A percentile compares a stretch with the other conserved stretches of the same genome.
These are phyloP conservation scores for Coemansia sp. DNA, from an alignment of 192 early-diverging fungal genomes.

Conservation along the genomic window DNA sequence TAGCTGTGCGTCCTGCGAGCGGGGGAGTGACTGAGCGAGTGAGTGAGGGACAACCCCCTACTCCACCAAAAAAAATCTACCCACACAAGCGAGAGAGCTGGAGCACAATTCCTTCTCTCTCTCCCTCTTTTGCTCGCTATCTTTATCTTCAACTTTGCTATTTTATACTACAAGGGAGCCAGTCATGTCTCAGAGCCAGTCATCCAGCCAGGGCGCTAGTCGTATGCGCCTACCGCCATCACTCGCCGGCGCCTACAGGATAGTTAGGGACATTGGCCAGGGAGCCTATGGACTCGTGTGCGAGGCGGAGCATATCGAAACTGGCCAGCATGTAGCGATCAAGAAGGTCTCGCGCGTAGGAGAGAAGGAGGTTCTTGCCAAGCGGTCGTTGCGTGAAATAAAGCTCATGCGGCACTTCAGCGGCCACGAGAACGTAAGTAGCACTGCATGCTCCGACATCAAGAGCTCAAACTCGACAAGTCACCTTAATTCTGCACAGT, in stretches of 20 bases:
- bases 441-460: neutral
- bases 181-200: constrained; percentile 38
- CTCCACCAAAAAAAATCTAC: neutral
- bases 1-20: neutral
- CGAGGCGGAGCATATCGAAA: constrained; percentile 83
- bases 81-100: neutral
- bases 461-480: neutral
- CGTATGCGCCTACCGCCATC: constrained; percentile 63
- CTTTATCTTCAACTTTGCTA: neutral
- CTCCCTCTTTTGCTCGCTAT: constrained; percentile 2
- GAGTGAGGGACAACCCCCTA: neutral
- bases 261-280: constrained; percentile 84
- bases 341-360: constrained; percentile 88
- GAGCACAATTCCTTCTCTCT: neutral
- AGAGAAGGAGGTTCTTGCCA: constrained; percentile 85
- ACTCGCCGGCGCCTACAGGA: constrained; percentile 65
- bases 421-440: constrained; percentile 85
- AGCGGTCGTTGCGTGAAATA: constrained; percentile 89
- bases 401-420: constrained; percentile 92
- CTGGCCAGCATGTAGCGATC: constrained; percentile 87
- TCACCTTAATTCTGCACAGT: neutral
- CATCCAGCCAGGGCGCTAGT: constrained; percentile 24
- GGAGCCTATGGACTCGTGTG: constrained; percentile 92
- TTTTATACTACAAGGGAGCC: neutral
- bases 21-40: neutral